phyloP scores from a whole-genome alignment of 2,329 filamentous ascomycete genomes.

The Alternaria gaisen region DNA sequence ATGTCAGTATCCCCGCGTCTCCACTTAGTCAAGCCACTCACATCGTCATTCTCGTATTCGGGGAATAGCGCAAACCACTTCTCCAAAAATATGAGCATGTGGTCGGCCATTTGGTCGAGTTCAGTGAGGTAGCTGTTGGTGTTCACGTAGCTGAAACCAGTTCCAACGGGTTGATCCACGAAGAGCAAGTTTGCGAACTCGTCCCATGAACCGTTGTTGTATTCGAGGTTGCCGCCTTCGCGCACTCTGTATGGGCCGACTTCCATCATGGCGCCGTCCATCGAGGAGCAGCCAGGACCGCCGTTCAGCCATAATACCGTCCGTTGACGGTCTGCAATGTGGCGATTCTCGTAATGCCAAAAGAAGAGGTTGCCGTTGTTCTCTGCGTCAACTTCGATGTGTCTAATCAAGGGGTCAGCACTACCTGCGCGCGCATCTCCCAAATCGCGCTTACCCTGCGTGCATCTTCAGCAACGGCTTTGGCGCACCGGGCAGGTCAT shows the following conservation, averaged over 20 bases:
- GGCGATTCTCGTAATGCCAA: constrained; percentile 96
- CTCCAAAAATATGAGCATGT: constrained; percentile 88
- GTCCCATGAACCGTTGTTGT: constrained; percentile 97
- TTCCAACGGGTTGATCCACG: constrained; percentile 96
- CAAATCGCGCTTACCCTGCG: constrained; percentile 73
- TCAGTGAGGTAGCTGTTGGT: constrained; percentile 87
- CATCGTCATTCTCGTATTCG: constrained; percentile 90
- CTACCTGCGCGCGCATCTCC: not conserved
- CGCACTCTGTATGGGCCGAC: constrained; percentile 90
- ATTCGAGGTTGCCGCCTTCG: constrained; percentile 73
- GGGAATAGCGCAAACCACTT: constrained; percentile 93
- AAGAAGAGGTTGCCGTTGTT: constrained; percentile 96
- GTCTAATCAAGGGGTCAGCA: constrained; percentile 61
- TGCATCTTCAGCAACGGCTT: constrained; percentile 92
- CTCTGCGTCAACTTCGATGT: constrained; percentile 87
- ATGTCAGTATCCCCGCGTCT: constrained; percentile 24
- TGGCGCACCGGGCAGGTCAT: constrained; percentile 83
- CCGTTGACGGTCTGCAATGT: constrained; percentile 89
- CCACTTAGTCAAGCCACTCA: constrained; percentile 59
- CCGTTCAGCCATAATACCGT: constrained; percentile 98
- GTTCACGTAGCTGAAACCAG: constrained; percentile 94
- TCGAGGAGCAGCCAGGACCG: constrained; percentile 94
- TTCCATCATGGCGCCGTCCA: constrained; percentile 97
- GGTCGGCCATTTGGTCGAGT: constrained; percentile 84
- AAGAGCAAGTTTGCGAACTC: constrained; percentile 98